Conservation (phyloP, 2,329 filamentous ascomycete genomes). For the Kalaharituber pfeilii region DNA sequence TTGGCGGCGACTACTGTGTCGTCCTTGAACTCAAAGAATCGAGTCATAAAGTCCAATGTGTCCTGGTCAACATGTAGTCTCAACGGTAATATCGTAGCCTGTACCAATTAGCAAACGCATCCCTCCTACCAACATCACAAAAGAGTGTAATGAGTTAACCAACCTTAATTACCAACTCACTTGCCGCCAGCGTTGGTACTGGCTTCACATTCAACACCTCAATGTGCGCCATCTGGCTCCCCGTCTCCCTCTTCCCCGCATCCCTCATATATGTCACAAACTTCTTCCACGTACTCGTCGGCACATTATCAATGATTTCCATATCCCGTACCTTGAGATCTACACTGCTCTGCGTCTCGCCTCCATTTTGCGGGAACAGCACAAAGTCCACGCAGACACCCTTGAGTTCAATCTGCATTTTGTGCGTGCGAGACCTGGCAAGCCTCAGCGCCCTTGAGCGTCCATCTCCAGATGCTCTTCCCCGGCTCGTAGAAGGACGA, state of each 20-base stretch:
- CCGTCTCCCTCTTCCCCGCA: slow-evolving; percentile 68
- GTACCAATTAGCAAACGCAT: slow-evolving; percentile 8
- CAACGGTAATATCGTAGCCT: slow-evolving; percentile 59
- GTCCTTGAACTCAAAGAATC: slow-evolving; percentile 97
- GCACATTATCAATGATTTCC: slow-evolving; percentile 85
- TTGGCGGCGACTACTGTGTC: slow-evolving; percentile 34
- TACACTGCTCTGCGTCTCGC: slow-evolving; percentile 73
- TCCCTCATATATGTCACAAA: slow-evolving; percentile 89
- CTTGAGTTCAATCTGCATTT: slow-evolving; percentile 84
- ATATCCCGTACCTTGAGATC: slow-evolving; percentile 68
- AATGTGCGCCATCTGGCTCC: slow-evolving; percentile 74
- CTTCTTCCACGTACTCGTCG: slow-evolving; percentile 94
- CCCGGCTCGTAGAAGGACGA: slow-evolving; percentile 29
- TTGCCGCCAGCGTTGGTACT: slow-evolving; percentile 63
- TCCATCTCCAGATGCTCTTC: slow-evolving; percentile 25
- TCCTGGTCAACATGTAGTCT: slow-evolving; percentile 93
- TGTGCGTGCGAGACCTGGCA: slow-evolving; percentile 73
- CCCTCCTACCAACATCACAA: too few relatives aligned
- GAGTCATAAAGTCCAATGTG: slow-evolving; percentile 85
- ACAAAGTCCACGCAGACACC: slow-evolving; percentile 70
- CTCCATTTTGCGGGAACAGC: slow-evolving; percentile 55
- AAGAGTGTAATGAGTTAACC: slow-evolving; percentile 17
- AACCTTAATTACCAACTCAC: slow-evolving; percentile 69
- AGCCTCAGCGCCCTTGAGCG: slow-evolving; percentile 41
- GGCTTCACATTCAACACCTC: slow-evolving; percentile 80